A percentile compares a stretch with the other conserved stretches of the same genome.
These are phyloP conservation scores for Phytophthora macrochlamydospora DNA, from an alignment of 352 stramenopile species.

Conservation along the genomic window DNA sequence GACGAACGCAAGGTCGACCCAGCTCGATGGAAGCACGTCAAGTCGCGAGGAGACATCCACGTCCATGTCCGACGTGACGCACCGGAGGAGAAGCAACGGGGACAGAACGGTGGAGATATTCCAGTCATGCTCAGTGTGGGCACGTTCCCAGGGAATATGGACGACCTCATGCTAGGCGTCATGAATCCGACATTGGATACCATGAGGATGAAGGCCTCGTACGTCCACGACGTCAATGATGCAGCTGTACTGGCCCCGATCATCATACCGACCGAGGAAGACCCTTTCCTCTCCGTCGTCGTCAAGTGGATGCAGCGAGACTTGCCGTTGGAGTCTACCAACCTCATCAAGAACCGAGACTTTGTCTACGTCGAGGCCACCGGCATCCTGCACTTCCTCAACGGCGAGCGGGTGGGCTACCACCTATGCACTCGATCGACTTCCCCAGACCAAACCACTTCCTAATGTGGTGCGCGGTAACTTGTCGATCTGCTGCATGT, in stretches of 20 bases:
- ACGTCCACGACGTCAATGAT: slow-evolving; percentile 45
- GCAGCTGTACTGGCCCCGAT: slow-evolving; percentile 42
- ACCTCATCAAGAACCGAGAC: slow-evolving; percentile 58
- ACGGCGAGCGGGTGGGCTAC: slow-evolving; percentile 53
- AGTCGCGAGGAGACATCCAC: slow-evolving; percentile 15
- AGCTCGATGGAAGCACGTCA: slow-evolving; percentile 28
- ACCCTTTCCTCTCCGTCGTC: slow-evolving; percentile 46
- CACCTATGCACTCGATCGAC: slow-evolving; percentile 56
- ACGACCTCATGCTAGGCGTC: slow-evolving; percentile 61
- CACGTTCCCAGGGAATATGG: slow-evolving; percentile 42
- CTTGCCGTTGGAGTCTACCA: slow-evolving; percentile 28
- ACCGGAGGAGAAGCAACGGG: background rate
- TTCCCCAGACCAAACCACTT: slow-evolving; percentile 35
- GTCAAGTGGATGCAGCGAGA: slow-evolving; percentile 51
- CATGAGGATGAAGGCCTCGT: slow-evolving; percentile 54
- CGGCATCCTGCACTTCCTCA: slow-evolving; percentile 34
- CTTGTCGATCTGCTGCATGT: slow-evolving; percentile 46
- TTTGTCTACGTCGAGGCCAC: slow-evolving; percentile 62
- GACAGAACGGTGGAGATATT: slow-evolving; percentile 5
- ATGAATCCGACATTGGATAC: slow-evolving; percentile 39
- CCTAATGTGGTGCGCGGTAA: slow-evolving; percentile 40
- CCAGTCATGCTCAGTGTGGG: slow-evolving; percentile 50
- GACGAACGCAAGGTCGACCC: slow-evolving; percentile 18
- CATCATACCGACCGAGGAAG: slow-evolving; percentile 24
- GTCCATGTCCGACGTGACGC: slow-evolving; percentile 5